Evolutionary conservation across 2,329 filamentous ascomycete species (phyloP).

Genomic region (Diaporthe citriasiana): DNA sequence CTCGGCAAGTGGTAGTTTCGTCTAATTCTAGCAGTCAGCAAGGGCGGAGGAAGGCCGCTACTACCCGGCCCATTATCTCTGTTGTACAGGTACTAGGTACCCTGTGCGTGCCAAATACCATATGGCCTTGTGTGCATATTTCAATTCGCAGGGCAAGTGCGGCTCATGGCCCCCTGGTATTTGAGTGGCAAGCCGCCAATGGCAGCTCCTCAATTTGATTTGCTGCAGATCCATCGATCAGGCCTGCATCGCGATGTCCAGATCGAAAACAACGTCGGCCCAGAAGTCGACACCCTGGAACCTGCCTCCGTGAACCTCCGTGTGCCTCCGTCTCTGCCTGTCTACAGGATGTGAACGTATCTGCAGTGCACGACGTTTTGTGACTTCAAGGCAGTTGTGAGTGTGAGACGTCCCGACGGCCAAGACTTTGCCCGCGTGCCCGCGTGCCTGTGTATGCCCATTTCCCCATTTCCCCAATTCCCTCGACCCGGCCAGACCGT

Average conservation of each 20-base stretch:
- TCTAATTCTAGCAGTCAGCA: conserved; percentile 21
- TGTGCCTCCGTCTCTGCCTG: background rate
- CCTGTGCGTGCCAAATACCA: background rate
- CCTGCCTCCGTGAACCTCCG: background rate
- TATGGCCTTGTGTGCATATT: background rate
- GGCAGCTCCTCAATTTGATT: background rate
- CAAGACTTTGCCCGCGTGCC: conserved; percentile 1
- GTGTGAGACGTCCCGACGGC: background rate
- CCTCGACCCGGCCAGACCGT: conserved; percentile 32
- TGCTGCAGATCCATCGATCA: conserved; percentile 29
- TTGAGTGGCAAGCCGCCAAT: conserved; percentile 19
- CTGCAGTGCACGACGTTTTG: background rate
- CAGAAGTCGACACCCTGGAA: background rate
- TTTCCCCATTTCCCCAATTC: conserved; percentile 25
- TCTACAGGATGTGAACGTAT: background rate
- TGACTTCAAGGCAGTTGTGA: background rate
- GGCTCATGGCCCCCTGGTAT: conserved; percentile 19
- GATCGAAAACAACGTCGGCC: conserved; percentile 33
- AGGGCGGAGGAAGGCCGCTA: conserved; percentile 12
- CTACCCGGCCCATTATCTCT: conserved; percentile 14
- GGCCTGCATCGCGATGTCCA: conserved; percentile 30
- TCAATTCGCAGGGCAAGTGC: conserved; percentile 6
- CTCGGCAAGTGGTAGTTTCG: background rate
- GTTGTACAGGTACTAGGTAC: background rate
- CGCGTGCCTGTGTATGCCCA: background rate